Evolutionary conservation across 352 stramenopile genomes (phyloP).

Genomic region (Phytophthora pistaciae): DNA sequence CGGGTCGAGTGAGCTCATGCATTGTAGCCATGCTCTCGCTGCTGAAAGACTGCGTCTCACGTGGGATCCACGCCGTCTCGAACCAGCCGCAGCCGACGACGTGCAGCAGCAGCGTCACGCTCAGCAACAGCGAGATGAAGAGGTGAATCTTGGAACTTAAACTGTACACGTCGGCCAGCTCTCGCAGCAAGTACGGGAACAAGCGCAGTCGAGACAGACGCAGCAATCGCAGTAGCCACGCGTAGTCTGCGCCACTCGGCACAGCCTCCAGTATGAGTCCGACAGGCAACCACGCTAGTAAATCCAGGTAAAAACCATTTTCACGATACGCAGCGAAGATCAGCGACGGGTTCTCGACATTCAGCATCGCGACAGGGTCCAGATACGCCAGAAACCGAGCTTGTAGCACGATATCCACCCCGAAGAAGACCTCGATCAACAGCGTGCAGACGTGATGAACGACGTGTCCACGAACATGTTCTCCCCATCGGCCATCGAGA

Average conservation of each 20-base stretch:
- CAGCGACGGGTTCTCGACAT: conserved; percentile 52
- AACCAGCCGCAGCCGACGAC: conserved; percentile 66
- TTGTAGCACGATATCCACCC: conserved; percentile 50
- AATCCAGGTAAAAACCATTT: conserved; percentile 52
- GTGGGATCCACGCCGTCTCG: conserved; percentile 46
- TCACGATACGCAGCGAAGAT: conserved; percentile 66
- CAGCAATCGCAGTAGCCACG: conserved; percentile 50
- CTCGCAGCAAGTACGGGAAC: conserved; percentile 43
- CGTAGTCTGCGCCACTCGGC: conserved; percentile 28
- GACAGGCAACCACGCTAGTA: conserved; percentile 50
- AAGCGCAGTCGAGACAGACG: conserved; percentile 54
- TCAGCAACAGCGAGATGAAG: conserved; percentile 46
- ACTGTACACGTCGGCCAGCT: conserved; percentile 53
- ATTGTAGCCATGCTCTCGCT: neutral
- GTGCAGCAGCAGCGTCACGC: conserved; percentile 54
- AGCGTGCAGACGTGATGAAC: conserved; percentile 29
- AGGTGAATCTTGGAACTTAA: conserved; percentile 62
- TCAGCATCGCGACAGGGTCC: conserved; percentile 60
- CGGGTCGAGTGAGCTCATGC: conserved; percentile 7
- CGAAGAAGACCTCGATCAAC: conserved; percentile 55
- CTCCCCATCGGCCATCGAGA: conserved; percentile 38
- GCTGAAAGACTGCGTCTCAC: neutral
- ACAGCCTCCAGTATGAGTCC: conserved; percentile 43
- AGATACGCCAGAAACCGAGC: conserved; percentile 58
- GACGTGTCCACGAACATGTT: conserved; percentile 4